Evolutionary conservation across 805 yeast genomes (phyloP).

Genomic region (Pichia cabralensis): DNA sequence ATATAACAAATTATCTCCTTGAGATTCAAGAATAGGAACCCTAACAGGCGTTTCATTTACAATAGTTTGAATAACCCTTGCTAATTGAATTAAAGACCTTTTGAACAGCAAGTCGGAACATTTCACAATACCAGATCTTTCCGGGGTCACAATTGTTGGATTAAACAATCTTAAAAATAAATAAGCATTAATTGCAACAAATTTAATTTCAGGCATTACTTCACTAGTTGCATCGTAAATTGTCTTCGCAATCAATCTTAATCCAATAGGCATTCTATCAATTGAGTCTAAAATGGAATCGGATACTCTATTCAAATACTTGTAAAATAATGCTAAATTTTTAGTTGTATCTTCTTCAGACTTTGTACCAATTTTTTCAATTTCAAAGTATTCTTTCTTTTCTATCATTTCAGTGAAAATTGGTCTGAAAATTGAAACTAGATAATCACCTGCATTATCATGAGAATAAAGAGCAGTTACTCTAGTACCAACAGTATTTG

Average conservation of each 20-base stretch:
- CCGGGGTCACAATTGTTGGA: conserved; percentile 89
- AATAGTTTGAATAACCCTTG: conserved; percentile 75
- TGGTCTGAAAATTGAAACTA: conserved; percentile 43
- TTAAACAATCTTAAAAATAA: conserved; percentile 71
- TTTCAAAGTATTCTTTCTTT: conserved; percentile 47
- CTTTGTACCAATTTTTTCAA: conserved; percentile 22
- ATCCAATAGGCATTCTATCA: conserved; percentile 55
- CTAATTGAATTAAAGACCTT: conserved; percentile 66
- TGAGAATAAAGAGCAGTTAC: conserved; percentile 63
- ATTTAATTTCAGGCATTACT: conserved; percentile 59
- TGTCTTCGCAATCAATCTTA: conserved; percentile 60
- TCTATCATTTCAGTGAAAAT: conserved; percentile 43
- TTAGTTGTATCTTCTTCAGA: conserved; percentile 29
- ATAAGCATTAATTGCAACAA: conserved; percentile 76
- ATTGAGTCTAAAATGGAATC: conserved; percentile 49
- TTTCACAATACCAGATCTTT: conserved; percentile 30
- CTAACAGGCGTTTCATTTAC: conserved; percentile 76
- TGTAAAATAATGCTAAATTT: conserved; percentile 40
- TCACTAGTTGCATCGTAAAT: conserved; percentile 46
- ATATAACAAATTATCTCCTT: conserved; percentile 31
- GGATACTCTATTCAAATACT: conserved; percentile 46
- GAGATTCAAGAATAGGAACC: conserved; percentile 40
- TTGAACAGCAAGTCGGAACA: conserved; percentile 23
- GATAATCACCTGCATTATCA: conserved; percentile 52
- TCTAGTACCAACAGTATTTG: conserved; percentile 77